These are phyloP conservation scores for Trypanosoma scelopori DNA, from an alignment of 208 protist genomes.

Conservation along the genomic window DNA sequence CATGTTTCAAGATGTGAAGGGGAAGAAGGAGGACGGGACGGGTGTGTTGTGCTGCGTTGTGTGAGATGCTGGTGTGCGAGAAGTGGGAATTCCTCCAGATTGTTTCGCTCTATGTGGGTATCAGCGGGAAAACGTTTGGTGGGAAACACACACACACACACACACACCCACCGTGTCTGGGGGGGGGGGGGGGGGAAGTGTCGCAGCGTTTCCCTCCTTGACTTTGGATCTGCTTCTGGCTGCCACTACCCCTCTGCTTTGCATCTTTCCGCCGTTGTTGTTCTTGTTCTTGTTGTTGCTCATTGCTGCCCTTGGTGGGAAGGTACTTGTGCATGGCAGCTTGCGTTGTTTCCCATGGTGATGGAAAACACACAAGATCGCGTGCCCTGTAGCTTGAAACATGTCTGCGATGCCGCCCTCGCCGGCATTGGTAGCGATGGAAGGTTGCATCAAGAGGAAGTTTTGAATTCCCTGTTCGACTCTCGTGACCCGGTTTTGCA, in stretches of 20 bases:
- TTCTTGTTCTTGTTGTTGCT: constrained; percentile 13
- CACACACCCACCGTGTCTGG: too few species aligned
- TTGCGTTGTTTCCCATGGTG: not conserved
- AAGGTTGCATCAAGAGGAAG: not conserved
- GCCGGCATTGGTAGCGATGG: not conserved
- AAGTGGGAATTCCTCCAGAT: too few species aligned
- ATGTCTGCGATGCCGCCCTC: constrained; percentile 8
- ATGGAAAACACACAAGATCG: constrained; percentile 5
- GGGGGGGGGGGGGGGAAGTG: too few species aligned
- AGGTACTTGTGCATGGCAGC: not conserved
- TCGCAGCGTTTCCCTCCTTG: too few species aligned
- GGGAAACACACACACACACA: too few species aligned
- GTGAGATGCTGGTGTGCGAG: too few species aligned
- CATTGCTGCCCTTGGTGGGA: not conserved
- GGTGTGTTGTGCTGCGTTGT: too few species aligned
- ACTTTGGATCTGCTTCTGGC: too few species aligned
- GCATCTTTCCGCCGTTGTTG: not conserved
- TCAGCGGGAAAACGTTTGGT: not conserved
- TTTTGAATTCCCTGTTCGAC: constrained; percentile 7
- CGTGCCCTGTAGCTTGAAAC: constrained; percentile 8
- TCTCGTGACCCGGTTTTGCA: not conserved
- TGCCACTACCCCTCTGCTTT: not conserved
- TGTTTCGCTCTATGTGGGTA: too few species aligned
- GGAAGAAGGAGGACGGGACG: not conserved
- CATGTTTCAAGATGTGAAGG: too few species aligned